Base-by-base conservation (phyloP, 1,284 basidiomycete genomes). In the Ganoderma resinaceum region DNA sequence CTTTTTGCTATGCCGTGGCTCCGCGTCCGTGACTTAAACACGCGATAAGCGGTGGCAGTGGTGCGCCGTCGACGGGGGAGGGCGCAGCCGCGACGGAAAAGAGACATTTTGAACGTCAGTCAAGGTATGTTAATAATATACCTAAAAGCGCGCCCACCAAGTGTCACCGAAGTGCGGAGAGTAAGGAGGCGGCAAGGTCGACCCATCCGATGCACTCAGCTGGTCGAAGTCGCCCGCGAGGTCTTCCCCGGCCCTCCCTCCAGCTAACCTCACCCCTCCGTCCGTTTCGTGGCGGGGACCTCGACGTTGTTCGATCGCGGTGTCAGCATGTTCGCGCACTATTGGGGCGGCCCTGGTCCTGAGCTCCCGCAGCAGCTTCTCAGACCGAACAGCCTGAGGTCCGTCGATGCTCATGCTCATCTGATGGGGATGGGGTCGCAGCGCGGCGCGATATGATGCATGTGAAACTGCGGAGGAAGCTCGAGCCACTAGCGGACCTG, bases 371-470 rank as follows among this genome's bases (percentile, higher is more conserved):
- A 52, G 3, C 0, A 14, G 49, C 26, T 52, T 52, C 18, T 52
- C 49, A 14, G 49, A 26, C 7, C 3, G 9, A 26, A 52, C 11
- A 0, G n/a, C n/a, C n/a, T n/a, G n/a, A n/a, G 9, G 12, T 52
- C 49, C 26, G 0, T 26, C 26, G 12, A 3, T 52, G 2, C 26
- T 97, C 94, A 3, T 52, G 2, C 26, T 97, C 94, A 2, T 16
- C n/a, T 20, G 23, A 52, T 2, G 49, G 6, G 43, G 20, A n/a
- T 46, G 5, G 18, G n/a, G 2, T 20, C 8, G 6, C 18, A 8
- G 43, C 4, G 18, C 16, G 42, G 20, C 38, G 43, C 2, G 23
- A 26, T 23, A 14, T 43, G 46, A 7, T 49, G 23, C 49, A 20
- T 3, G 20, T 12, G 20, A n/a, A 7, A n/a, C 20, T 2, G 8